These are phyloP conservation scores for Sphaerulina populicola DNA, from an alignment of 2,329 filamentous ascomycete species.

Conservation along the genomic window DNA sequence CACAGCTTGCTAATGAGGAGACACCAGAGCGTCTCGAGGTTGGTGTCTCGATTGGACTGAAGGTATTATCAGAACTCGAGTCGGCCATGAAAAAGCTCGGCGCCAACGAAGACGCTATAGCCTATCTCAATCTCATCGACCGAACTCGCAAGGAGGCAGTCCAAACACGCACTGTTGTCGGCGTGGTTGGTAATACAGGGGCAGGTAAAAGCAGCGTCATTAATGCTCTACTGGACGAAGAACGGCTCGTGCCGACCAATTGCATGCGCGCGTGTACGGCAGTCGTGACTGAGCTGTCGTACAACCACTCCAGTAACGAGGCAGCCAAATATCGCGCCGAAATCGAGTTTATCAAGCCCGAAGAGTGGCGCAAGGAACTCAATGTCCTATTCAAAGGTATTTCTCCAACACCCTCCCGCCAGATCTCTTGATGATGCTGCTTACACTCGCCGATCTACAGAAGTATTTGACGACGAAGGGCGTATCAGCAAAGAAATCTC, in stretches of 20 bases:
- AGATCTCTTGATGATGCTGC: no score
- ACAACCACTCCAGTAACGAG: slow-evolving; percentile 42
- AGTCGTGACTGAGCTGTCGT: slow-evolving; percentile 53
- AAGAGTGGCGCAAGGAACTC: slow-evolving; percentile 50
- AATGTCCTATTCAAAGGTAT: slow-evolving; percentile 35
- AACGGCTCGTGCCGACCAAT: slow-evolving; percentile 49
- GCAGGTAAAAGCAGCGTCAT: slow-evolving; percentile 56
- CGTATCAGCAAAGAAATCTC: slow-evolving; percentile 33
- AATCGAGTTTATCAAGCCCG: slow-evolving; percentile 49
- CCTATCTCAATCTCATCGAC: slow-evolving; percentile 39
- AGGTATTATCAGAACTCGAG: slow-evolving; percentile 33
- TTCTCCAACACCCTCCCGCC: no score
- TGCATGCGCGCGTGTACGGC: slow-evolving; percentile 57
- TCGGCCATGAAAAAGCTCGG: slow-evolving; percentile 26
- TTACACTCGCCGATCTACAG: slow-evolving; percentile 20
- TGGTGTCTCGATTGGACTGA: slow-evolving; percentile 34
- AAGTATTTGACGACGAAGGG: slow-evolving; percentile 40
- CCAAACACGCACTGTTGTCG: slow-evolving; percentile 44
- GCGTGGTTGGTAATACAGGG: slow-evolving; percentile 53
- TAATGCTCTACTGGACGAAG: slow-evolving; percentile 55
- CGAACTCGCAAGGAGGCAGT: slow-evolving; percentile 36
- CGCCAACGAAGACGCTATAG: slow-evolving; percentile 29
- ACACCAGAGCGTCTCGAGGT: slow-evolving; percentile 34
- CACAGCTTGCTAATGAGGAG: slow-evolving; percentile 30
- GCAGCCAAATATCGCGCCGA: slow-evolving; percentile 45